A percentile compares a stretch with the other conserved stretches of the same genome.
Conservation (phyloP, 352 stramenopile genomes). For the Pythium guiyangense region DNA sequence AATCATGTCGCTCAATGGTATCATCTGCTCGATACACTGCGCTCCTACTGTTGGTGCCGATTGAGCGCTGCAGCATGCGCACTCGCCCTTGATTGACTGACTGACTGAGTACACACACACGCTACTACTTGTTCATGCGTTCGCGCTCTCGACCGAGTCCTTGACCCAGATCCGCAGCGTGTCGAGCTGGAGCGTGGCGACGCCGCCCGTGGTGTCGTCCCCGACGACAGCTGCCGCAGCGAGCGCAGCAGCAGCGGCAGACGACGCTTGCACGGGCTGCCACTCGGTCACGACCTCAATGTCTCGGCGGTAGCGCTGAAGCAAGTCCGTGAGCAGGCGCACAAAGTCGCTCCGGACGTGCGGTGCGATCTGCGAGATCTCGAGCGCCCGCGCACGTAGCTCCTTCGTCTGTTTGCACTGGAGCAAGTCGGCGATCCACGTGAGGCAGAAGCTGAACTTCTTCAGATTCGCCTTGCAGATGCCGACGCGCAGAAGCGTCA, state of each 20-base stretch:
- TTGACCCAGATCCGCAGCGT: conserved; percentile 73
- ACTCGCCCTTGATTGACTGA: no score
- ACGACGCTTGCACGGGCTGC: conserved; percentile 36
- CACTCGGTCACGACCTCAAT: conserved; percentile 74
- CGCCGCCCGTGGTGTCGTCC: conserved; percentile 10
- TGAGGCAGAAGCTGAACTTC: conserved; percentile 80
- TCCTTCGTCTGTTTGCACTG: conserved; percentile 59
- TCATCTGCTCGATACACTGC: no score
- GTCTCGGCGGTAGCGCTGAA: conserved; percentile 48
- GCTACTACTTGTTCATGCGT: no score
- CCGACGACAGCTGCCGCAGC: conserved; percentile 6
- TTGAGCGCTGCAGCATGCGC: no score
- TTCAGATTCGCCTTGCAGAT: conserved; percentile 82
- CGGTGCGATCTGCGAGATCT: conserved; percentile 69
- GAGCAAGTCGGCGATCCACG: conserved; percentile 71
- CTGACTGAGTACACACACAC: no score
- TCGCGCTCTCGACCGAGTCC: conserved; percentile 18
- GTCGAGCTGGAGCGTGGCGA: conserved; percentile 37
- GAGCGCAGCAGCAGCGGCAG: conserved; percentile 4
- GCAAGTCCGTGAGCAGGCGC: conserved; percentile 46
- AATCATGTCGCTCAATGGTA: no score
- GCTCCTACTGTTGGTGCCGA: no score
- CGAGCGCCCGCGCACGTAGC: conserved; percentile 55
- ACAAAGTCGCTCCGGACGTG: conserved; percentile 68
- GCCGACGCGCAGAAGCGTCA: conserved; percentile 54